Evolutionary conservation across 2,329 filamentous ascomycete genomes (phyloP).

Genomic region (Proliferodiscus dingleyae): DNA sequence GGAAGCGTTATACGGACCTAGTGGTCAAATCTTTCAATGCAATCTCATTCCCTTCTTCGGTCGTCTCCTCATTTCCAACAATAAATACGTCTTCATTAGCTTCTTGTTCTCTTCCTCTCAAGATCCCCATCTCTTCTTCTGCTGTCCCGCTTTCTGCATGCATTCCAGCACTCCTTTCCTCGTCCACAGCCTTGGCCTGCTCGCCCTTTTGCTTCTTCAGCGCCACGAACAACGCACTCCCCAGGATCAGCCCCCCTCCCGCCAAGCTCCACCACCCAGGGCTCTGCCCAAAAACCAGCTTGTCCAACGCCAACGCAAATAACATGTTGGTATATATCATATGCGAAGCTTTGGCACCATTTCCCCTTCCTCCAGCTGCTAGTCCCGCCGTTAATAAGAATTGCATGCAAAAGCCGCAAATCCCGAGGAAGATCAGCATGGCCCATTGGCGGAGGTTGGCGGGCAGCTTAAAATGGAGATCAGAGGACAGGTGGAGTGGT

Average conservation of each 20-base stretch:
- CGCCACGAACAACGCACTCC: constrained; percentile 60
- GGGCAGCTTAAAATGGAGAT: too few relatives aligned
- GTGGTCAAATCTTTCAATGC: not conserved
- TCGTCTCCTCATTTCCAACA: not conserved
- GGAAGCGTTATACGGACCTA: too few relatives aligned
- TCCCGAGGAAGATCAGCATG: constrained; percentile 62
- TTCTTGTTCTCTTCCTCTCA: constrained; percentile 5
- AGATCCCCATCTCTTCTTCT: constrained; percentile 18
- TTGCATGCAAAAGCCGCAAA: constrained; percentile 79
- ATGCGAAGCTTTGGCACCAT: constrained; percentile 49
- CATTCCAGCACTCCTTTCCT: constrained; percentile 4
- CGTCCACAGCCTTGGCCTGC: not conserved
- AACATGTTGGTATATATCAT: constrained; percentile 69
- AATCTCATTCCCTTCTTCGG: not conserved
- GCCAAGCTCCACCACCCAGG: constrained; percentile 53
- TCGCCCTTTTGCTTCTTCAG: constrained; percentile 29
- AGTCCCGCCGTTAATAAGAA: constrained; percentile 77
- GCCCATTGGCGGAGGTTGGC: constrained; percentile 48
- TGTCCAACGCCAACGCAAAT: constrained; percentile 61
- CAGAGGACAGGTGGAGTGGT: constrained; percentile 33
- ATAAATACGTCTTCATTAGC: constrained; percentile 1
- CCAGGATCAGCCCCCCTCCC: constrained; percentile 60
- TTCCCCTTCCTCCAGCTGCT: constrained; percentile 27
- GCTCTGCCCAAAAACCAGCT: constrained; percentile 56
- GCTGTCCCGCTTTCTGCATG: not conserved